phyloP scores from a whole-genome alignment of 2,329 filamentous ascomycete species.

The Tolypocladium endophyticum region DNA sequence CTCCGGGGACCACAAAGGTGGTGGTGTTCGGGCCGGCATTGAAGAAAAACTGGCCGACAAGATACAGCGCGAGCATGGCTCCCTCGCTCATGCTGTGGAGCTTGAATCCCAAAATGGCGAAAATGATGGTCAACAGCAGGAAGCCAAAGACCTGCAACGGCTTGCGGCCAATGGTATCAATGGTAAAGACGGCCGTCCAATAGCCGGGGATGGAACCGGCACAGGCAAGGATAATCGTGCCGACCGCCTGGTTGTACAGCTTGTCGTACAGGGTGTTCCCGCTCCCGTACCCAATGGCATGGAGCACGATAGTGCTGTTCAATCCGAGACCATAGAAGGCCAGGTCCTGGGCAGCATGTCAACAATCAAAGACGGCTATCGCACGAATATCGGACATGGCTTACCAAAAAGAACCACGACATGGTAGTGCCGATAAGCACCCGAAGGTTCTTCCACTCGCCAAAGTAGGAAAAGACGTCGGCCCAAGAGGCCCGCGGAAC shows the following conservation, averaged over 20 bases:
- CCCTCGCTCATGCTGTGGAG: constrained; percentile 36
- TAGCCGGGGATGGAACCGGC: constrained; percentile 73
- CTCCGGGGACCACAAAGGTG: constrained; percentile 54
- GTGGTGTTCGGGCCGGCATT: constrained; percentile 57
- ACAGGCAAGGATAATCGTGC: constrained; percentile 67
- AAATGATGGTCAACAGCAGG: constrained; percentile 48
- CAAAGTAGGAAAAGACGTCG: constrained; percentile 59
- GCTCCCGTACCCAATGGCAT: constrained; percentile 59
- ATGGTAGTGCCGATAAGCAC: constrained; percentile 65
- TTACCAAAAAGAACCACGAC: constrained; percentile 68
- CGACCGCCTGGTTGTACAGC: constrained; percentile 62
- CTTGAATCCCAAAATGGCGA: constrained; percentile 51
- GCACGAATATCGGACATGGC: constrained; percentile 4
- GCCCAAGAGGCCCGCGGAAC: constrained; percentile 59
- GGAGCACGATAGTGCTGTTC: constrained; percentile 64
- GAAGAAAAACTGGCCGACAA: constrained; percentile 57
- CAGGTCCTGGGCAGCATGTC: constrained; percentile 38
- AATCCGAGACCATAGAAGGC: constrained; percentile 62
- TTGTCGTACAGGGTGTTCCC: constrained; percentile 55
- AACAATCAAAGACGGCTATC: background rate
- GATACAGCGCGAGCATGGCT: constrained; percentile 49
- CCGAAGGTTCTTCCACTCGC: constrained; percentile 58
- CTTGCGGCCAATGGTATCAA: constrained; percentile 69
- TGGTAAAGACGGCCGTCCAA: constrained; percentile 62
- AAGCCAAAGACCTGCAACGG: constrained; percentile 61